Conservation (phyloP, 2,329 filamentous ascomycete genomes). For the Lasiodiplodia sp. region DNA sequence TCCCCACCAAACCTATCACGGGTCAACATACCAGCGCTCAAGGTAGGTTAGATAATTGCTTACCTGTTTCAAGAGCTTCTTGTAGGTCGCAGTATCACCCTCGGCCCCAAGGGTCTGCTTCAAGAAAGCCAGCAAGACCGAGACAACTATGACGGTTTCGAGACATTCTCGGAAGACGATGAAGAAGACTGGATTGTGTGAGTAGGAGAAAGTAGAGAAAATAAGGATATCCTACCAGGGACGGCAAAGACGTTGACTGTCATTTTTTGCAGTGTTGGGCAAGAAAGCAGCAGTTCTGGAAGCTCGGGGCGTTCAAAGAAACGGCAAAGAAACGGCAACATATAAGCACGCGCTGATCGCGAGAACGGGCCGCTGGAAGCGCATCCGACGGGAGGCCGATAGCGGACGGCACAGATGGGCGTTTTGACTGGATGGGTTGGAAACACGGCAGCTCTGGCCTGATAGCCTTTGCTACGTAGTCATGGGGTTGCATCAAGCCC, state of each 20-base stretch:
- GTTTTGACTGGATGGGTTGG: neutral
- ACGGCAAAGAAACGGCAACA: neutral
- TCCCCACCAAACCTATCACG: conserved; percentile 70
- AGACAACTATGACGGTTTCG: conserved; percentile 84
- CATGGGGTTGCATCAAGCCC: neutral
- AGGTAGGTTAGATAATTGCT: conserved; percentile 18
- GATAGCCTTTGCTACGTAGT: neutral
- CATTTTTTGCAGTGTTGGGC: conserved; percentile 34
- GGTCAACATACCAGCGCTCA: neutral
- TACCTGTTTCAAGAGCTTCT: conserved; percentile 71
- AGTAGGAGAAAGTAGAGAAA: neutral
- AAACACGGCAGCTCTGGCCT: neutral
- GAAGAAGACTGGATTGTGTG: conserved; percentile 71
- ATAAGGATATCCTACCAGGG: conserved; percentile 56
- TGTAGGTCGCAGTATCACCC: conserved; percentile 68
- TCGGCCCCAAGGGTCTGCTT: conserved; percentile 79
- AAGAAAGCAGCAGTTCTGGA: no score
- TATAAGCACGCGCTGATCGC: conserved; percentile 2
- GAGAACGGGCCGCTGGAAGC: conserved; percentile 33
- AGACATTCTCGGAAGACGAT: conserved; percentile 87
- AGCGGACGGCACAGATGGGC: conserved; percentile 47
- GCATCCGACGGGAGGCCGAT: conserved; percentile 29
- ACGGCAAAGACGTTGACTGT: conserved; percentile 77
- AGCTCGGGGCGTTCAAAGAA: neutral
- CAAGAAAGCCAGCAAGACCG: conserved; percentile 83